Percentiles rank a stretch among this genome's conserved stretches.
phyloP scores from a whole-genome alignment of 306 rosid genomes.

The Gleditsia sinensis region DNA sequence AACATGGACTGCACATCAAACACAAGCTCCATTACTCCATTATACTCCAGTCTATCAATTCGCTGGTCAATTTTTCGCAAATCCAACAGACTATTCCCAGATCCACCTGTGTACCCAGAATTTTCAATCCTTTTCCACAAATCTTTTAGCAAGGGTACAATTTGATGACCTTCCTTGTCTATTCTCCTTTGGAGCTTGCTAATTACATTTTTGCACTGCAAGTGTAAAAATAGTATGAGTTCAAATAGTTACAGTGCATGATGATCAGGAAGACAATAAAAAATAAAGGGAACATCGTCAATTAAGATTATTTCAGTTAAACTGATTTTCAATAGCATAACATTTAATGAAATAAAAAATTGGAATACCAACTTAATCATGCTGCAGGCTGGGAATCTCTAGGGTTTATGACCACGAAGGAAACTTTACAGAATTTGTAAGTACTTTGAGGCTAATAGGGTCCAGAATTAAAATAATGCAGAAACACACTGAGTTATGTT shows the following conservation, averaged over 20 bases:
- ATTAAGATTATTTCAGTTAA: background rate
- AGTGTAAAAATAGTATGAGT: slow-evolving; percentile 30
- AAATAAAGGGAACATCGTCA: slow-evolving; percentile 14
- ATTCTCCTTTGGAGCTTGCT: slow-evolving; percentile 92
- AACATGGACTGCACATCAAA: slow-evolving; percentile 88
- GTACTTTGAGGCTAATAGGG: too few species aligned
- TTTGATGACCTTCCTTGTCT: slow-evolving; percentile 92
- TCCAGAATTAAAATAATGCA: too few species aligned
- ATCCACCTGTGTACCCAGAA: slow-evolving; percentile 64
- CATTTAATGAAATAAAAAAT: background rate
- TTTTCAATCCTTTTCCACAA: slow-evolving; percentile 91
- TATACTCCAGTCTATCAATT: slow-evolving; percentile 83
- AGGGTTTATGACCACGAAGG: background rate
- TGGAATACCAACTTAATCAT: background rate
- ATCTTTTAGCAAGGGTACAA: slow-evolving; percentile 92
- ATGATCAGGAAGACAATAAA: slow-evolving; percentile 17
- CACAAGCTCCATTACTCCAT: slow-evolving; percentile 83
- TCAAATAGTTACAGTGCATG: slow-evolving; percentile 1
- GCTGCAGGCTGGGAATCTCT: background rate
- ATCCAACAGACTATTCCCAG: slow-evolving; percentile 73
- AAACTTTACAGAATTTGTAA: background rate
- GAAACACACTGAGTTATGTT: too few species aligned
- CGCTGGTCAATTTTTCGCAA: slow-evolving; percentile 84
- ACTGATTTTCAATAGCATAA: background rate
- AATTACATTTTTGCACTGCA: slow-evolving; percentile 97